Conservation (phyloP, 768 basidiomycete genomes). For the Pulveroboletus sp. region DNA sequence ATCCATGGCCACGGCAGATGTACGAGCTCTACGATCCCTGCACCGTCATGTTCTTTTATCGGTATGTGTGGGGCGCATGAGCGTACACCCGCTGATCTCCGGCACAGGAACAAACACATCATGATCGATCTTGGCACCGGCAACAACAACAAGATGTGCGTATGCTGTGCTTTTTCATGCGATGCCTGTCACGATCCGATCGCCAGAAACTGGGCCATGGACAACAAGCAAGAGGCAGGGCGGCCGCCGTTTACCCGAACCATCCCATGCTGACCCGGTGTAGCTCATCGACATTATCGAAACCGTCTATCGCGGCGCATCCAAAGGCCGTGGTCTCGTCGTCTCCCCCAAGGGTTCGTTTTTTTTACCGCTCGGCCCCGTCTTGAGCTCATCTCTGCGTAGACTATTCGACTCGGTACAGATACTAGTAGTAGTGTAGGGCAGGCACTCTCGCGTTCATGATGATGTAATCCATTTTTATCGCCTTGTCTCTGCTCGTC, state of each 20-base stretch:
- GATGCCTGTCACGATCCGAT: neutral
- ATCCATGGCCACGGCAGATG: constrained; percentile 67
- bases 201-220: constrained; percentile 97
- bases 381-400: constrained; percentile 2
- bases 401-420: constrained; percentile 84
- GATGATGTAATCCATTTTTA: constrained; percentile 24
- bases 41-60: constrained; percentile 98
- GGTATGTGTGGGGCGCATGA: constrained; percentile 68
- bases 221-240: constrained; percentile 99
- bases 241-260: neutral
- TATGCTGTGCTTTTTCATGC: constrained; percentile 5
- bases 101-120: constrained; percentile 97
- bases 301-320: constrained; percentile 96
- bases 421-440: constrained; percentile 46
- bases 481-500: neutral
- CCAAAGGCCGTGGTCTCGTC: constrained; percentile 96
- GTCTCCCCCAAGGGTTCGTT: constrained; percentile 89
- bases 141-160: constrained; percentile 99
- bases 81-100: too few relatives aligned
- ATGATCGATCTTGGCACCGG: constrained; percentile 99
- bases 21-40: constrained; percentile 98
- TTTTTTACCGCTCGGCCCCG: accelerated
- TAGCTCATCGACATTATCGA: constrained; percentile 97
- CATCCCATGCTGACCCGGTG: neutral
- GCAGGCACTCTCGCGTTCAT: constrained; percentile 25